Percentiles rank a stretch among this genome's conserved stretches.
phyloP scores from a whole-genome alignment of 2,329 filamentous ascomycete species.

The Zelopaecilomyces penicillatus region DNA sequence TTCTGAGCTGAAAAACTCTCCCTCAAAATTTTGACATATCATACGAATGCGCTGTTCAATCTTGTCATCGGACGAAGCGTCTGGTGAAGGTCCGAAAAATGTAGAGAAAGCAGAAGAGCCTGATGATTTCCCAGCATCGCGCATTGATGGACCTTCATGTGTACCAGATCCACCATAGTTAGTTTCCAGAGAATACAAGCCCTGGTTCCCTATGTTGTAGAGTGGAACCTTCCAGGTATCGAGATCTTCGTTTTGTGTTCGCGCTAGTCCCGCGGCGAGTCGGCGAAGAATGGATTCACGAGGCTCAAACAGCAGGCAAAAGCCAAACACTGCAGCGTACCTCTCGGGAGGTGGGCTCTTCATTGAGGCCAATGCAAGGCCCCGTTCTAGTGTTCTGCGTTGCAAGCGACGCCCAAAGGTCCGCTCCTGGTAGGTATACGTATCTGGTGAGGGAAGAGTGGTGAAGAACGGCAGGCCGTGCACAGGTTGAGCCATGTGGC shows the following conservation, averaged over 20 bases:
- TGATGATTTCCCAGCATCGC: conserved; percentile 12
- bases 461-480: conserved; percentile 20
- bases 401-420: conserved; percentile 66
- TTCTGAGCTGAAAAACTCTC: conserved; percentile 68
- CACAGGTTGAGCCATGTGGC: conserved; percentile 12
- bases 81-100: conserved; percentile 35
- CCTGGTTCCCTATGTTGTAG: conserved; percentile 57
- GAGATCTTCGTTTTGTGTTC: conserved; percentile 34
- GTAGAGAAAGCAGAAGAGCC: conserved; percentile 31
- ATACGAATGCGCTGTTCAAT: conserved; percentile 42
- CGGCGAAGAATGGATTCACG: conserved; percentile 38
- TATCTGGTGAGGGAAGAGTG: conserved; percentile 36
- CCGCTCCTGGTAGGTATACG: conserved; percentile 54
- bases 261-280: conserved; percentile 25
- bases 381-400: conserved; percentile 55
- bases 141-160: conserved; percentile 19
- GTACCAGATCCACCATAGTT: conserved; percentile 1
- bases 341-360: conserved; percentile 37
- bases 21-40: conserved; percentile 55
- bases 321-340: conserved; percentile 56
- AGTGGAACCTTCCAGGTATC: conserved; percentile 54
- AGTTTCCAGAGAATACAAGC: conserved; percentile 48
- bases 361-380: conserved; percentile 47
- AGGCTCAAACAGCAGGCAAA: conserved; percentile 55
- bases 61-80: conserved; percentile 31